Evolutionary conservation across 805 yeast species (phyloP), one percentile per base, ranked within the genome.

Genomic region (Babjeviella inositovora): DNA sequence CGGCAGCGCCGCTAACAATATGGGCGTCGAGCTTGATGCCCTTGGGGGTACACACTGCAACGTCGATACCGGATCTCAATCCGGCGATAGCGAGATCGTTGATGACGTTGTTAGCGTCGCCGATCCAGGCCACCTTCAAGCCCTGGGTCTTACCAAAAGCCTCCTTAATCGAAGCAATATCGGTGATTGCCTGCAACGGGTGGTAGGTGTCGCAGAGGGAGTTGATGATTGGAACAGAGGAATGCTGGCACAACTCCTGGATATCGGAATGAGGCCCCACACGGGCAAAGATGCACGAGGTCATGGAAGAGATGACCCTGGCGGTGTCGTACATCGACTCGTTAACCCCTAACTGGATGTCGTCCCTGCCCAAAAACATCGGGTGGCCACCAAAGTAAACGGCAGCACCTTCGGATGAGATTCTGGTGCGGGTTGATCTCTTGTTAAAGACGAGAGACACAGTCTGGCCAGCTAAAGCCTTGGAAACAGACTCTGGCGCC

Each of bases 241-340:
- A 81, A 43, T 81, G 70, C 38, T 74, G 53, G 25, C 84, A 71
- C 25, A 90, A 57, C 26, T 73, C 75, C 38, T 62, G 66, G 34
- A 90, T 85, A 29, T 87, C 95, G 13, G 67, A 57, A 41, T 90
- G 95, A 14, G 67, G 55, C 33, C 81, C 73, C 11, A 90, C 98
- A 41, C 98, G 71, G n/a, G 97, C 98, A 53, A 90, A 85, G 5
- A 90, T 70, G 32, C 93, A 76, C n/a, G 94, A 75, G 2, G 92
- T 80, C 98, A 90, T 90, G 2, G 96, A 84, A 8, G 93, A 77
- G 4, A 90, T 66, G 17, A 90, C 93, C 33, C 68, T 71, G 10
- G 94, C 64, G 2, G 96, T 77, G 47, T 90, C 98, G 38, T 77
- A 76, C 28, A 82, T 52, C 0, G 90, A 64, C 56, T 90, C 98